Conservation (phyloP, 208 protist species). For the Leishmania turanica region DNA sequence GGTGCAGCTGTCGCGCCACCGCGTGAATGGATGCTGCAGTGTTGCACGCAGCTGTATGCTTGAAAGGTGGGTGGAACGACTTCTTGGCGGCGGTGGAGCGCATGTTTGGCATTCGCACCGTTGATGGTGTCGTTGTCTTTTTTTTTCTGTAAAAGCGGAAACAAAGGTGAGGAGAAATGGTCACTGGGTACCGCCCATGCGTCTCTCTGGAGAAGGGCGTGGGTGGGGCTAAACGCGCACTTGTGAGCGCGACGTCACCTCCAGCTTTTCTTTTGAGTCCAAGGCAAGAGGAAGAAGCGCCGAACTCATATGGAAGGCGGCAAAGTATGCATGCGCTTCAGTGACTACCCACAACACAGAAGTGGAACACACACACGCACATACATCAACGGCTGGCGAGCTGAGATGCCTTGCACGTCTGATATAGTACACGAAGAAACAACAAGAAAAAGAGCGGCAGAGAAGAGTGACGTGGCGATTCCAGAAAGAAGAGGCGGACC, state of each 20-base stretch:
- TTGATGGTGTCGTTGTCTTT: neutral
- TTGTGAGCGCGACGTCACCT: neutral
- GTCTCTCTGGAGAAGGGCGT: neutral
- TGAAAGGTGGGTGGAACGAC: constrained; percentile 23
- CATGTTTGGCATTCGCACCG: neutral
- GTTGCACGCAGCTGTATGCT: neutral
- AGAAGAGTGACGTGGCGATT: neutral
- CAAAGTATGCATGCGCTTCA: neutral
- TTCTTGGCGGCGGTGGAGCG: neutral
- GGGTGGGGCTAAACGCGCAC: neutral
- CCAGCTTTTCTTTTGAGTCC: no score
- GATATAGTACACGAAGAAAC: neutral
- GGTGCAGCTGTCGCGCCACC: neutral
- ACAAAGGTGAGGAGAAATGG: neutral
- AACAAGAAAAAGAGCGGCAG: neutral
- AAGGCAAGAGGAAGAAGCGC: neutral
- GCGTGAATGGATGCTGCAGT: neutral
- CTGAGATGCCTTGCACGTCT: neutral
- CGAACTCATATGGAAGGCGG: neutral
- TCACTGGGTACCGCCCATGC: neutral
- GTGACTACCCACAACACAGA: neutral
- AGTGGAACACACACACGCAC: neutral
- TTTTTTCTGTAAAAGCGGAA: neutral
- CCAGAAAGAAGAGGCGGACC: neutral
- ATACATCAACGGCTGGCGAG: neutral